Evolutionary conservation across 2,329 filamentous ascomycete species (phyloP).

Genomic region (Neurospora sp.): DNA sequence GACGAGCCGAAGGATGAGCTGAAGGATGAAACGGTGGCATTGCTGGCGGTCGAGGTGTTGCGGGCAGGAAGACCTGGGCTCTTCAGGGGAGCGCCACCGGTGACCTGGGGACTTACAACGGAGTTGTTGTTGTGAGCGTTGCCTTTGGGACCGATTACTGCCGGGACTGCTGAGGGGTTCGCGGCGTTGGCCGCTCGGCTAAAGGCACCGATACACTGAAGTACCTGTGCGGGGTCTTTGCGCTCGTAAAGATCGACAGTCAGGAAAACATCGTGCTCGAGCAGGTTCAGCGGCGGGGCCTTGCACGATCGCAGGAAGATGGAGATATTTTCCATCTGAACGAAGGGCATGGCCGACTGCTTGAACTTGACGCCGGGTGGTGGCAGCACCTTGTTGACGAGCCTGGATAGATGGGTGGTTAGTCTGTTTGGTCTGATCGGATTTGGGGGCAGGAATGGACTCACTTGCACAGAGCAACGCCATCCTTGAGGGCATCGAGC

Average conservation of each 20-base stretch:
- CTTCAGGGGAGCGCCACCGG: conserved; percentile 34
- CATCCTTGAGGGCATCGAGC: conserved; percentile 80
- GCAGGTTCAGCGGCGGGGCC: conserved; percentile 72
- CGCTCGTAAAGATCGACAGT: conserved; percentile 93
- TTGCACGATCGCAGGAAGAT: conserved; percentile 89
- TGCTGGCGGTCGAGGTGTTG: conserved; percentile 48
- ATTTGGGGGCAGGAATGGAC: conserved; percentile 16
- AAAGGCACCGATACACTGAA: conserved; percentile 88
- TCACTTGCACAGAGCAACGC: conserved; percentile 85
- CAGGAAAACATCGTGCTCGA: conserved; percentile 89
- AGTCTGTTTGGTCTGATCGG: neutral
- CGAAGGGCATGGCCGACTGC: conserved; percentile 88
- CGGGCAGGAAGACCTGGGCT: conserved; percentile 32
- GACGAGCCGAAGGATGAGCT: conserved; percentile 28
- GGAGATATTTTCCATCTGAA: conserved; percentile 99
- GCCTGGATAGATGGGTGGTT: conserved; percentile 36
- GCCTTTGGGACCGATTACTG: conserved; percentile 61
- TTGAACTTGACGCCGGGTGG: conserved; percentile 82
- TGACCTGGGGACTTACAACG: conserved; percentile 56
- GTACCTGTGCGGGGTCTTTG: conserved; percentile 91
- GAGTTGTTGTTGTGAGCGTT: conserved; percentile 35
- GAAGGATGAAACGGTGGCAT: conserved; percentile 23
- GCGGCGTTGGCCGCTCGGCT: conserved; percentile 72
- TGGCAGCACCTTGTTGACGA: conserved; percentile 71
- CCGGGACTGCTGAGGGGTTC: conserved; percentile 65